Conservation (phyloP, 352 stramenopile species). For the Phytopythium mirpurense region DNA sequence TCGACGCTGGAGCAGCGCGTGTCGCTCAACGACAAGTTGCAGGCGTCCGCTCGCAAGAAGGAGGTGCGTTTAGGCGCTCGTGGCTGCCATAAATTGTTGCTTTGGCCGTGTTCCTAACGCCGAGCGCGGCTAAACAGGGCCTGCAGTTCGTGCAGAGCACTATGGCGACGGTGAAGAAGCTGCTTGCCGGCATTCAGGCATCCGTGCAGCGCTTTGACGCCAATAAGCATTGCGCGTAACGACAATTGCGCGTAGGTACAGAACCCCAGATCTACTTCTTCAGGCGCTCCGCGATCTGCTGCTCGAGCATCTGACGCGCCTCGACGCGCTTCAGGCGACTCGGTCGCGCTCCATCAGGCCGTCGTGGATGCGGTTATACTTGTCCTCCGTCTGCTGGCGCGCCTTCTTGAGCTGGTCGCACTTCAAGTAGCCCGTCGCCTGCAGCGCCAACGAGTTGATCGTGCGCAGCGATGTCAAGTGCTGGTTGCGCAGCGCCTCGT, state of each 20-base stretch:
- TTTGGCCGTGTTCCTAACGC: no score
- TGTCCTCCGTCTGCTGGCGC: constrained; percentile 31
- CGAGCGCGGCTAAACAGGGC: constrained; percentile 9
- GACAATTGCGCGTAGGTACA: no score
- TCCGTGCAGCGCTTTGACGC: constrained; percentile 34
- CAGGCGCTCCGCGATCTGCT: constrained; percentile 60
- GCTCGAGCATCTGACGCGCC: constrained; percentile 56
- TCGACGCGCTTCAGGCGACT: constrained; percentile 46
- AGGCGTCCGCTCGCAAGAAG: constrained; percentile 21
- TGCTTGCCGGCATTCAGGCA: constrained; percentile 30
- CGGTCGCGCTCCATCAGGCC: constrained; percentile 73
- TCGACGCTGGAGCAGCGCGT: constrained; percentile 7
- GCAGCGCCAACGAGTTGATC: constrained; percentile 62
- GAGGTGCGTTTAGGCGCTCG: constrained; percentile 18
- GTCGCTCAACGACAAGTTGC: constrained; percentile 17
- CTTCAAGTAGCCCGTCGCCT: constrained; percentile 55
- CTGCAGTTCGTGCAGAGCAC: constrained; percentile 37
- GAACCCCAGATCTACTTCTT: constrained; percentile 65
- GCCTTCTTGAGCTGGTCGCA: constrained; percentile 55
- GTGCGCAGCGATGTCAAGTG: constrained; percentile 59
- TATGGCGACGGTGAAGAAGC: constrained; percentile 43
- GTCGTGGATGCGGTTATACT: constrained; percentile 68
- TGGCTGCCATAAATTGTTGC: no score
- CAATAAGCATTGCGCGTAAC: no score
- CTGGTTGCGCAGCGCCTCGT: constrained; percentile 52